Evolutionary conservation across 108 stramenopile genomes (phyloP).

Genomic region (Cyclotella choctawhatcheeana): DNA sequence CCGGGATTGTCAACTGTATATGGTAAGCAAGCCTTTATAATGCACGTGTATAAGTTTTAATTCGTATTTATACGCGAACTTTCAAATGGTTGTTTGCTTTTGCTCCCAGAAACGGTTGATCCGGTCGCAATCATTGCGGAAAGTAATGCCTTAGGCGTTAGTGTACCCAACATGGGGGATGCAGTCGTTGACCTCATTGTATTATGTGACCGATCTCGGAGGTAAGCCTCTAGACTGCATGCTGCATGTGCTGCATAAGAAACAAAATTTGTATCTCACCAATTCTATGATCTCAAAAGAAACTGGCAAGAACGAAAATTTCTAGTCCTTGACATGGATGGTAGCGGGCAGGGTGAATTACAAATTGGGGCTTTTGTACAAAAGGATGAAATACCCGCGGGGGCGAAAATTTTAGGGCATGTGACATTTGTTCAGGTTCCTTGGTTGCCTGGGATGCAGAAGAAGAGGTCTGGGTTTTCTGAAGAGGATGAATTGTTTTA

Average conservation of each 20-base stretch:
- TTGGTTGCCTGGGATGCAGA: slow-evolving; percentile 87
- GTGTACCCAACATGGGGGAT: slow-evolving; percentile 60
- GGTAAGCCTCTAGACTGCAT: too few relatives aligned
- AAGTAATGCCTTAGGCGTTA: slow-evolving; percentile 65
- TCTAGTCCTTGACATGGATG: slow-evolving; percentile 65
- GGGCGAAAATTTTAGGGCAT: slow-evolving; percentile 74
- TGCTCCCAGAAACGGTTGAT: slow-evolving; percentile 70
- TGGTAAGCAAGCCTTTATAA: too few relatives aligned
- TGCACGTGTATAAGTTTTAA: too few relatives aligned
- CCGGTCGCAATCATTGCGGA: slow-evolving; percentile 87
- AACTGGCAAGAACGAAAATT: slow-evolving; percentile 81
- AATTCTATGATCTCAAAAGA: too few relatives aligned
- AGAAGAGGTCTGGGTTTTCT: slow-evolving; percentile 84
- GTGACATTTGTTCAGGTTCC: slow-evolving; percentile 84
- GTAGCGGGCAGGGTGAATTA: slow-evolving; percentile 43
- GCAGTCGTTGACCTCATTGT: slow-evolving; percentile 83
- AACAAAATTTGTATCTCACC: too few relatives aligned
- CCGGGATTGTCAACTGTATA: slow-evolving; percentile 67
- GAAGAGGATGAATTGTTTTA: slow-evolving; percentile 88
- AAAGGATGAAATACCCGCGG: slow-evolving; percentile 62
- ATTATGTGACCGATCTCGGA: slow-evolving; percentile 72
- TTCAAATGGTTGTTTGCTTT: too few relatives aligned
- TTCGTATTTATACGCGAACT: too few relatives aligned
- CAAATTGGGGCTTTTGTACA: slow-evolving; percentile 68
- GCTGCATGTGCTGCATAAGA: too few relatives aligned